These are phyloP conservation scores for Spergularia bocconei DNA, from an alignment of 148 eudicot species.

Conservation along the genomic window DNA sequence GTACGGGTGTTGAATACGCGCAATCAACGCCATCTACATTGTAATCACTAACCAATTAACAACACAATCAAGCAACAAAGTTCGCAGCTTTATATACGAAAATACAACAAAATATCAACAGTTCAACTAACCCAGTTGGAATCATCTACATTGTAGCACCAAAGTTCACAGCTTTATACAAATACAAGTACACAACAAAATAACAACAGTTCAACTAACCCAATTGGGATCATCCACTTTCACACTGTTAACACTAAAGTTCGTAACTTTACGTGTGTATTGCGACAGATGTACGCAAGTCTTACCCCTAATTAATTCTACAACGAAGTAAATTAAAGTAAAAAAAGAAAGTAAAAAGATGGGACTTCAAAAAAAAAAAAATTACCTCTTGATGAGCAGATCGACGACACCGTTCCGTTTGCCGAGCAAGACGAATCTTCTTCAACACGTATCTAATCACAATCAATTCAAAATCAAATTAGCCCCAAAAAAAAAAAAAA, in stretches of 20 bases:
- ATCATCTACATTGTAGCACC: background rate
- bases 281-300: background rate
- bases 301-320: background rate
- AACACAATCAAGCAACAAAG: background rate
- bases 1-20: conserved; percentile 88
- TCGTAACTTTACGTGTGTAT: background rate
- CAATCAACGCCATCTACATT: conserved; percentile 88
- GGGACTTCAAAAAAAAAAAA: too few species aligned
- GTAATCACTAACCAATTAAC: background rate
- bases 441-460: conserved; percentile 74
- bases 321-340: background rate
- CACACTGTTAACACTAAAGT: too few species aligned
- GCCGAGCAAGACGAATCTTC: conserved; percentile 96
- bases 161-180: too few species aligned
- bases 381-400: conserved; percentile 97
- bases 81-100: background rate
- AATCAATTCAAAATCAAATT: conserved; percentile 6
- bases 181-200: too few species aligned
- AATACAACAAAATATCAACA: background rate
- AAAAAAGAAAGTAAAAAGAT: background rate
- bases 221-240: too few species aligned
- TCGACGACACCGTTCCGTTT: conserved; percentile 94
- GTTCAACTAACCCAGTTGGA: background rate
- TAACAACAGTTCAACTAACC: too few species aligned
- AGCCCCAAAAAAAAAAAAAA: background rate